Evolutionary conservation across 202 grass and related monocot species (phyloP).

Genomic region (Cymbopogon flexuosus): DNA sequence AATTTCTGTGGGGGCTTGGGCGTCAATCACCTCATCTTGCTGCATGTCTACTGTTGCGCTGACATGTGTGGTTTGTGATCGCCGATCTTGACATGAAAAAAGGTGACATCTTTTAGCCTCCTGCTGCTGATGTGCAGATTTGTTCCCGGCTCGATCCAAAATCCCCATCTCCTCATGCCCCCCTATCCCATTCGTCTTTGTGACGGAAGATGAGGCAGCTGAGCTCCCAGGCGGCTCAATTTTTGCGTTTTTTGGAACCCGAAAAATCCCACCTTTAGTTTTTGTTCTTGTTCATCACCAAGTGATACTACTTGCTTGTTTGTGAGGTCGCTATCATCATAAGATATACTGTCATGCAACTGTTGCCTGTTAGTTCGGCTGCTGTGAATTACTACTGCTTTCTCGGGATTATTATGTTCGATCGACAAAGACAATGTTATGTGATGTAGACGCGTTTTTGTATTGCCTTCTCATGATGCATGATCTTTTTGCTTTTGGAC

Average conservation of each 20-base stretch:
- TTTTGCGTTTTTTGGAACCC: background rate
- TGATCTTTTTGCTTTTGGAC: conserved; percentile 17
- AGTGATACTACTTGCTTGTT: conserved; percentile 19
- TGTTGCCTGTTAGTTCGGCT: conserved; percentile 27
- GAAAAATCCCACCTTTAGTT: background rate
- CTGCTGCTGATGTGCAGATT: conserved; percentile 14
- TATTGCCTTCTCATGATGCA: conserved; percentile 22
- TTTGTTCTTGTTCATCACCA: conserved; percentile 26
- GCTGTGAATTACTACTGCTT: conserved; percentile 29
- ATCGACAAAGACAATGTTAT: conserved; percentile 35
- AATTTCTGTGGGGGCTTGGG: background rate
- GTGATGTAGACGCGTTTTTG: conserved; percentile 27
- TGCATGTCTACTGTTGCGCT: background rate
- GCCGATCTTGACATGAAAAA: conserved; percentile 17
- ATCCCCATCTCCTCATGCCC: background rate
- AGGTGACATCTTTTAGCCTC: background rate
- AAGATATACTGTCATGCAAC: conserved; percentile 35
- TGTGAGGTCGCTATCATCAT: conserved; percentile 18
- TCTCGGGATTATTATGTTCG: conserved; percentile 32
- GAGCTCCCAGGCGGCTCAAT: conserved; percentile 6
- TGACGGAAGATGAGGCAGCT: background rate
- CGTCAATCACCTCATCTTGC: background rate
- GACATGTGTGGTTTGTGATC: conserved; percentile 3
- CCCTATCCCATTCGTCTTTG: conserved; percentile 11
- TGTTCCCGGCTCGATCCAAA: conserved; percentile 20